A percentile compares a stretch with the other conserved stretches of the same genome.
phyloP scores from a whole-genome alignment of 164 flowering plant genomes.

The Stephania yunnanensis region DNA sequence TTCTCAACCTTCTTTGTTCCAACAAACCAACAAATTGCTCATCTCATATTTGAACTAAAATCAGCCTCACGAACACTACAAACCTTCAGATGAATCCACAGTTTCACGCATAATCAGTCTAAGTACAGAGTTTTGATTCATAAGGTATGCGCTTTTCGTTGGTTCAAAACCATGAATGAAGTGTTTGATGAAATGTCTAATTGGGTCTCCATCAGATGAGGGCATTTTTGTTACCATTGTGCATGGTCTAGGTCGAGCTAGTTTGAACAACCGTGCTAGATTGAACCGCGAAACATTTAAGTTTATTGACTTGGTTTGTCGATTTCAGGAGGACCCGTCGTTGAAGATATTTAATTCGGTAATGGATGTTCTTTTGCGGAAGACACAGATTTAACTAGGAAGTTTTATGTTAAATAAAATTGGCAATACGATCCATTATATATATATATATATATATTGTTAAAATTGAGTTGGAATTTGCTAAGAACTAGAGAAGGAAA shows the following conservation, averaged over 20 bases:
- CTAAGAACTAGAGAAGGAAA: no score
- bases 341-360: slow-evolving; percentile 67
- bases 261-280: slow-evolving; percentile 1
- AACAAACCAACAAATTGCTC: slow-evolving; percentile 50
- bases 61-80: slow-evolving; percentile 53
- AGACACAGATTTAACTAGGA: slow-evolving; percentile 77
- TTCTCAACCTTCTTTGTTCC: slow-evolving; percentile 34
- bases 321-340: slow-evolving; percentile 41
- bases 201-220: slow-evolving; percentile 64
- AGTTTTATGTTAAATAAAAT: slow-evolving; percentile 31
- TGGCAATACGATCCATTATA: no score
- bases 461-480: no score
- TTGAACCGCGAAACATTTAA: slow-evolving; percentile 40
- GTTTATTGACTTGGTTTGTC: slow-evolving; percentile 47
- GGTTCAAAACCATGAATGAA: slow-evolving; percentile 42
- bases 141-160: slow-evolving; percentile 64
- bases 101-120: slow-evolving; percentile 56
- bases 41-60: slow-evolving; percentile 59
- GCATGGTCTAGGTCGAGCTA: slow-evolving; percentile 55
- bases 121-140: slow-evolving; percentile 71
- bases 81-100: slow-evolving; percentile 69
- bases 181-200: slow-evolving; percentile 80
- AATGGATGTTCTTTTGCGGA: slow-evolving; percentile 73
- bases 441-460: no score
- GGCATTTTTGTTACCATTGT: slow-evolving; percentile 55